phyloP scores from a whole-genome alignment of 495 filamentous ascomycete species.

The Pyrenula massariospora region DNA sequence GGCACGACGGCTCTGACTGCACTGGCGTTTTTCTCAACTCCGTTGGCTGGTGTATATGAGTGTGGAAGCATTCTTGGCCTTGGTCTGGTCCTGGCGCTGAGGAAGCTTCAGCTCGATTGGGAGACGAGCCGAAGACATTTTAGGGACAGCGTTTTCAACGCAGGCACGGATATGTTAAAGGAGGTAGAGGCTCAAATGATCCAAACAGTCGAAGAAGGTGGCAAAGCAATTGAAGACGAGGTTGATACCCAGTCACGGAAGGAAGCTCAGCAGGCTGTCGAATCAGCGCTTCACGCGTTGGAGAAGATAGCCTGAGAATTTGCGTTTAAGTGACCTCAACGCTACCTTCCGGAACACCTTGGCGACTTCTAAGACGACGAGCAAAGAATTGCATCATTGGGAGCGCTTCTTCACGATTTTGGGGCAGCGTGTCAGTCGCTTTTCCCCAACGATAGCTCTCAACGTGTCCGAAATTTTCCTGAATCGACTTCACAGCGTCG shows the following conservation, averaged over 20 bases:
- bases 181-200: slow-evolving; percentile 55
- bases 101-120: slow-evolving; percentile 71
- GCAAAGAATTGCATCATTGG: slow-evolving; percentile 93
- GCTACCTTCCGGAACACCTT: slow-evolving; percentile 48
- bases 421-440: slow-evolving; percentile 72
- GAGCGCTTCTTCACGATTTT: slow-evolving; percentile 72
- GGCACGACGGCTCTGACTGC: slow-evolving; percentile 51
- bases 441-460: slow-evolving; percentile 66
- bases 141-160: slow-evolving; percentile 67
- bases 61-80: slow-evolving; percentile 69
- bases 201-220: slow-evolving; percentile 38
- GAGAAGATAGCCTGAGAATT: slow-evolving; percentile 21
- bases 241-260: slow-evolving; percentile 17
- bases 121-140: slow-evolving; percentile 56
- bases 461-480: slow-evolving; percentile 58
- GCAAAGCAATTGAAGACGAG: slow-evolving; percentile 19
- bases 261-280: slow-evolving; percentile 37
- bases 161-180: slow-evolving; percentile 61
- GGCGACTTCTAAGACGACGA: slow-evolving; percentile 53
- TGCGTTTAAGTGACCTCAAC: slow-evolving; percentile 34
- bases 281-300: slow-evolving; percentile 42
- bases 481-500: slow-evolving; percentile 46
- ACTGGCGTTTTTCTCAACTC: slow-evolving; percentile 54
- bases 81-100: slow-evolving; percentile 60
- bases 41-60: slow-evolving; percentile 52